phyloP scores from a whole-genome alignment of 2,329 filamentous ascomycete genomes.

The Calonectria pteridis region DNA sequence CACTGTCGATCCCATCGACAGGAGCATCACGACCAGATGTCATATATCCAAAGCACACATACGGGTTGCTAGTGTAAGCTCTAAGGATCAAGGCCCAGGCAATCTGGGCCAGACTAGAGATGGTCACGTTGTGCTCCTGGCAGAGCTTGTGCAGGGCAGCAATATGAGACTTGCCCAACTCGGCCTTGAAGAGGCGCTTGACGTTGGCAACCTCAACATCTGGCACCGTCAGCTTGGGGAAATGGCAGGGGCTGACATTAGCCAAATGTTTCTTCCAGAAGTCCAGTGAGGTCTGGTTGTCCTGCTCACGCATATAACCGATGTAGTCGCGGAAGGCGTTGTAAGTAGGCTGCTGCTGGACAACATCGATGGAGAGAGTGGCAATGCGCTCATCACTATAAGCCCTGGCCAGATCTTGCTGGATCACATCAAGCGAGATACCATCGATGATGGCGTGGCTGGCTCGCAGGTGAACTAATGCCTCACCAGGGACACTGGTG shows the following conservation, averaged over 20 bases:
- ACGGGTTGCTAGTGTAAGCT: not conserved
- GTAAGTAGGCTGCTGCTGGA: not conserved
- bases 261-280: constrained; percentile 5
- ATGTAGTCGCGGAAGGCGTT: not conserved
- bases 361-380: not conserved
- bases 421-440: not conserved
- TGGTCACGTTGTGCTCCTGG: constrained; percentile 5
- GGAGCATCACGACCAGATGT: not conserved
- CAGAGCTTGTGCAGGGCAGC: constrained; percentile 1
- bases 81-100: not conserved
- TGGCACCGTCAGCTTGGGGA: not conserved
- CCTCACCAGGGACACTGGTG: not conserved
- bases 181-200: not conserved
- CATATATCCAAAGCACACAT: constrained; percentile 3
- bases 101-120: constrained; percentile 3
- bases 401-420: not conserved
- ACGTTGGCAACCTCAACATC: not conserved
- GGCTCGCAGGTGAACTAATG: not conserved
- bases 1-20: not conserved
- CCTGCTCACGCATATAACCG: not conserved
- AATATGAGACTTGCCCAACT: not conserved
- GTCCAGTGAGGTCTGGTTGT: not conserved
- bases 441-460: not conserved
- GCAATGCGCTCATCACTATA: not conserved
- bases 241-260: constrained; percentile 3